These are phyloP conservation scores for Nicotiana otophora DNA, from an alignment of 257 asterid genomes.

Conservation along the genomic window DNA sequence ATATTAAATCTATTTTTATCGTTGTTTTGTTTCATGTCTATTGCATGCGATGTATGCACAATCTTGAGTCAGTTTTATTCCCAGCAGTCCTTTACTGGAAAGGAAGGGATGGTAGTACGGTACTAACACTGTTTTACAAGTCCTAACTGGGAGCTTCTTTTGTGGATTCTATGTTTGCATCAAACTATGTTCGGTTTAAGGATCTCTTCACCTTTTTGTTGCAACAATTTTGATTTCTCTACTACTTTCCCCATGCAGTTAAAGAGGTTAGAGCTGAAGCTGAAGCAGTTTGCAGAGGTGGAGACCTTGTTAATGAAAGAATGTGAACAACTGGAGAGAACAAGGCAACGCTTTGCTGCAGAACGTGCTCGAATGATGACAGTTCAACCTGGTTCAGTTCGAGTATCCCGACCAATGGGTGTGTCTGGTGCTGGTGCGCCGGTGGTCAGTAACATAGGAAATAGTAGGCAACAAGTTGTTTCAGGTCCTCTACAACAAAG, in stretches of 20 bases:
- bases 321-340: slow-evolving; percentile 90
- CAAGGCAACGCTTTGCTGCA: slow-evolving; percentile 62
- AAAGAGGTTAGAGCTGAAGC: slow-evolving; percentile 92
- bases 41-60: background rate
- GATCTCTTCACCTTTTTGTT: background rate
- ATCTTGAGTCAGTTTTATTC: background rate
- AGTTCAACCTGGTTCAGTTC: slow-evolving; percentile 49
- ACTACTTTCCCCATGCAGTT: slow-evolving; percentile 38
- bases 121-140: background rate
- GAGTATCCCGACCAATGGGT: slow-evolving; percentile 48
- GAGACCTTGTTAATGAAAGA: slow-evolving; percentile 93
- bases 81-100: background rate
- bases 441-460: slow-evolving; percentile 39
- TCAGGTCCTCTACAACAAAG: slow-evolving; percentile 48
- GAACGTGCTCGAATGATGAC: slow-evolving; percentile 62
- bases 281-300: slow-evolving; percentile 97
- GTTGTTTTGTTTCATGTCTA: background rate
- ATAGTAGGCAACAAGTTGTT: slow-evolving; percentile 51
- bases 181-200: background rate
- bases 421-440: slow-evolving; percentile 43
- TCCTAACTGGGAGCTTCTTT: background rate
- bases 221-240: slow-evolving; percentile 1
- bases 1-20: background rate
- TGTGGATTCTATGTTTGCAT: background rate
- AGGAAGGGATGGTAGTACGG: background rate